phyloP scores from a whole-genome alignment of 225 moss, liverwort and hornwort genomes.

The Rhytidiadelphus loreus region DNA sequence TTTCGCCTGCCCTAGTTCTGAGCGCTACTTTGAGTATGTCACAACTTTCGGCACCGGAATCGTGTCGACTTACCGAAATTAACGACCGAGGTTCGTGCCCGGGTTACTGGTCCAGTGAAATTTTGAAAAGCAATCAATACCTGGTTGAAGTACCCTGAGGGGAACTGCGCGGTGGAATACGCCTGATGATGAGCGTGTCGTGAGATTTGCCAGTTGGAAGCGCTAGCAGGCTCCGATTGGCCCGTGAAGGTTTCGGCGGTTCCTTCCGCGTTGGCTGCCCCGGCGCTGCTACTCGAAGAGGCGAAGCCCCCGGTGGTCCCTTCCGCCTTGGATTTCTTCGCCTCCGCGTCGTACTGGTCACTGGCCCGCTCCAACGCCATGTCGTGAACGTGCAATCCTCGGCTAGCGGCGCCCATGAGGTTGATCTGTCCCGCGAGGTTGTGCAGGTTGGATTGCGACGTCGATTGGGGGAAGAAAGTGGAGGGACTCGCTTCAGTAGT shows the following conservation, averaged over 20 bases:
- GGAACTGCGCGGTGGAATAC: constrained; percentile 30
- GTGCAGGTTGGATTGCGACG: constrained; percentile 22
- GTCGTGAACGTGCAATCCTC: constrained; percentile 12
- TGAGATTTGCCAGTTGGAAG: constrained; percentile 26
- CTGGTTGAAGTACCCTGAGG: constrained; percentile 29
- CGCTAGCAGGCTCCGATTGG: constrained; percentile 19
- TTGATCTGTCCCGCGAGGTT: constrained; percentile 15
- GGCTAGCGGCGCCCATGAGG: constrained; percentile 13
- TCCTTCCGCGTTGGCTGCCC: constrained; percentile 11
- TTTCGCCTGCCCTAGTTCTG: background rate
- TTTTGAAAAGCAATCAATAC: background rate
- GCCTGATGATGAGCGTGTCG: constrained; percentile 41
- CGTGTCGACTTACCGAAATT: background rate
- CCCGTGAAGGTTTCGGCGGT: constrained; percentile 22
- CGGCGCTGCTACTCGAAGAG: constrained; percentile 26
- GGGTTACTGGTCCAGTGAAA: background rate
- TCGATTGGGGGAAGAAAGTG: constrained; percentile 15
- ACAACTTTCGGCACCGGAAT: background rate
- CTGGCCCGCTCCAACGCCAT: constrained; percentile 16
- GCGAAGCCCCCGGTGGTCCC: constrained; percentile 4
- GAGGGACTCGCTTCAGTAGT: constrained; percentile 19
- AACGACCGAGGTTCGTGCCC: background rate
- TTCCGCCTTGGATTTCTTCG: constrained; percentile 19
- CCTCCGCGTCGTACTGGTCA: constrained; percentile 16
- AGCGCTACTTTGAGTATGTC: background rate